Conservation (phyloP, 257 asterid species). For the Mitragyna speciosa region DNA sequence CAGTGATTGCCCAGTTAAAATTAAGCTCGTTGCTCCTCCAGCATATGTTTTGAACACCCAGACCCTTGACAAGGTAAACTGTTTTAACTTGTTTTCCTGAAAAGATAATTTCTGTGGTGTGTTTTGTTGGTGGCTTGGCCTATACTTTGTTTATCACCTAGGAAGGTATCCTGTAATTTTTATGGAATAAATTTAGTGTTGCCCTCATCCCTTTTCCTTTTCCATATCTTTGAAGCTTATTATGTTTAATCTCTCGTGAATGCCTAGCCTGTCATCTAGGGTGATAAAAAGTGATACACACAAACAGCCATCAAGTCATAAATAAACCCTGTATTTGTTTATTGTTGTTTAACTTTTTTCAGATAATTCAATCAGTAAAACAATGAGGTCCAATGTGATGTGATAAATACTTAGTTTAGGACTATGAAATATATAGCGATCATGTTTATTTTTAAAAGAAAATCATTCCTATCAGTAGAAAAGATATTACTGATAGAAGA, state of each 20-base stretch:
- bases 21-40: slow-evolving; percentile 93
- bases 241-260: neutral
- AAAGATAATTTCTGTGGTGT: neutral
- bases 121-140: neutral
- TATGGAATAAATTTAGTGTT: neutral
- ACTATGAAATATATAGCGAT: neutral
- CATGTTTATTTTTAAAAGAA: neutral
- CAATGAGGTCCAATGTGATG: neutral
- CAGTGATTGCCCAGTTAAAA: slow-evolving; percentile 89
- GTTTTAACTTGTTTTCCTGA: neutral
- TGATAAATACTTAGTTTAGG: neutral
- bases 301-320: neutral
- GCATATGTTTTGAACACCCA: slow-evolving; percentile 84
- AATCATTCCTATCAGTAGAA: no score
- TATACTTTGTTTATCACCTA: neutral
- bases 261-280: neutral
- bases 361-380: neutral
- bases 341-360: neutral
- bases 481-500: neutral
- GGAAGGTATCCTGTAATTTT: neutral
- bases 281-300: neutral
- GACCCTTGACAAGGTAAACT: slow-evolving; percentile 82
- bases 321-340: neutral
- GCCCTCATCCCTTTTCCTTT: neutral
- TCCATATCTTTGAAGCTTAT: neutral